Evolutionary conservation across 331 rosid genomes (phyloP), one percentile per base, ranked within the genome.

Genomic region (Quercus tomentella): DNA sequence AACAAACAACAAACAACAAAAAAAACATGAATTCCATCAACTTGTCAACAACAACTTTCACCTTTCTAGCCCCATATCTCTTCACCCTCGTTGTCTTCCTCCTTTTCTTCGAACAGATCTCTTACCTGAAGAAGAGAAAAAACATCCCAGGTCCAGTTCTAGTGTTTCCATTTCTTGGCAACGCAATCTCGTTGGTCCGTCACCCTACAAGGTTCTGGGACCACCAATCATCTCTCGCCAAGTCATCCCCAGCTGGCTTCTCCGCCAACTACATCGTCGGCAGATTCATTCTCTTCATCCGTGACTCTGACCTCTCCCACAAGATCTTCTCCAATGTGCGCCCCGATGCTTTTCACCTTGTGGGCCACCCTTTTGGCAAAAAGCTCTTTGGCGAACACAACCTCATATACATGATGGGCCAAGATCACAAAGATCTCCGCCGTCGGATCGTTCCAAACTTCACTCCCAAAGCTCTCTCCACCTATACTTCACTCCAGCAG

Each of bases 331-430:
- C 94, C 74, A 95, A 95, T 83, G 98, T 95, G 14, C 85, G 89
- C 20, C 92, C 96, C 37, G 84, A 93, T 31, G 97, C 96, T 0
- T 90, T 95, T 69, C 86, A 37, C 28, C 86, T 95, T 0, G 89
- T 95, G 26, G 98, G 98, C 20, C 99, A 95, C 35, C 99, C 99
- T 1, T 95, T 95, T 22, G 99, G 98, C 0, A 93, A 95, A 41
- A 95, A 93, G 72, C 97, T 95, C 1, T 95, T 95, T 57, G 99
- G 98, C 1, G 91, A 95, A 0, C 97, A 93, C 71, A 95, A 95
- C 72, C 91, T 95, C 58, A 93, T 95, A 52, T 93, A 91, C 86
- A 90, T 89, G 94, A 86, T 86, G 65, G 99, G 99, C 2, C 96
- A 93, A 41, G 84, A 82, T 1, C 99, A 95, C 67, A 95, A 90